phyloP scores from a whole-genome alignment of 2,329 filamentous ascomycete species.

The Colletotrichum sp. region DNA sequence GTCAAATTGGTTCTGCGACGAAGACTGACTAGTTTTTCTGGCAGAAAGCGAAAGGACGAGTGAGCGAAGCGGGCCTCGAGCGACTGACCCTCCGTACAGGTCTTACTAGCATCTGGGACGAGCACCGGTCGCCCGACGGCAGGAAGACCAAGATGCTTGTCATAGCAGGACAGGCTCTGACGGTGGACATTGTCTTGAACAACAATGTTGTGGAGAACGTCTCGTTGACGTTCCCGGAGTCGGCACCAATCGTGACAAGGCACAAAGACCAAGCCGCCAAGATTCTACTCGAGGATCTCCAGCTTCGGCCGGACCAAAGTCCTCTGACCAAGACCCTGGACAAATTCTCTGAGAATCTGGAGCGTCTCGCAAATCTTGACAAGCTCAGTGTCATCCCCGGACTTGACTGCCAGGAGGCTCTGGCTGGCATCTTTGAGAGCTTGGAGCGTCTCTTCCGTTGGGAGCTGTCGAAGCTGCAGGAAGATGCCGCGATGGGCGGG shows the following conservation, averaged over 20 bases:
- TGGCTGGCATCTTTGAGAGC: slow-evolving; percentile 75
- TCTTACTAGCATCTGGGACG: slow-evolving; percentile 68
- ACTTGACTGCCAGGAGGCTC: slow-evolving; percentile 79
- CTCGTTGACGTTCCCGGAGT: slow-evolving; percentile 66
- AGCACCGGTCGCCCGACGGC: slow-evolving; percentile 48
- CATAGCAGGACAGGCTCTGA: slow-evolving; percentile 66
- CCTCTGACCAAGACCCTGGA: slow-evolving; percentile 74
- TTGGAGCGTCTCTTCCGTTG: slow-evolving; percentile 73
- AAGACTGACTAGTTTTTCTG: slow-evolving; percentile 1
- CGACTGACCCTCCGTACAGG: slow-evolving; percentile 71
- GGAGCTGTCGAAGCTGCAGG: slow-evolving; percentile 65
- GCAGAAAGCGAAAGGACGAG: slow-evolving; percentile 56
- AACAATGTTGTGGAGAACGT: slow-evolving; percentile 69
- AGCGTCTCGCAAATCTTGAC: slow-evolving; percentile 72
- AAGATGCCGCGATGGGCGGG: slow-evolving; percentile 48
- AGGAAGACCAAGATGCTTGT: slow-evolving; percentile 61
- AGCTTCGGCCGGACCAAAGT: slow-evolving; percentile 62
- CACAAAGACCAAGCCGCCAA: slow-evolving; percentile 66
- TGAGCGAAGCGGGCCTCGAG: slow-evolving; percentile 79
- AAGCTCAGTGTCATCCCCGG: slow-evolving; percentile 71
- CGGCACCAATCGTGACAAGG: slow-evolving; percentile 61
- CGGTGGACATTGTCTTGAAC: slow-evolving; percentile 65
- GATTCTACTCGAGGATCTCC: slow-evolving; percentile 71
- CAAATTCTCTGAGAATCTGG: slow-evolving; percentile 73
- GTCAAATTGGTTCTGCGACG: slow-evolving; percentile 31